Conservation (phyloP, 73 alveolate genomes). For the Paramecium primaurelia region DNA sequence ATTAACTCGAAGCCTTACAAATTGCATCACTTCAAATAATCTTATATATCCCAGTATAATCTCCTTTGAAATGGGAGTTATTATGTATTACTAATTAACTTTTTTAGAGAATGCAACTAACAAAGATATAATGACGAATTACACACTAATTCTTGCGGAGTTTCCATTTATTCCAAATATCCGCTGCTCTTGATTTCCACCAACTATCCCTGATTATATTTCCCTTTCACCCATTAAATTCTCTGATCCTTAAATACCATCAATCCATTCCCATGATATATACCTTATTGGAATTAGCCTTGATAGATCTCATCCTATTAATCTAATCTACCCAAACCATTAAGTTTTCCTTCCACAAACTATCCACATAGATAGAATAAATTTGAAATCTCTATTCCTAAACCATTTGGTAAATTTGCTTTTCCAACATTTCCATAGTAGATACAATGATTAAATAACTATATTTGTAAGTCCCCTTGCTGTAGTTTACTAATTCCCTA, state of each 20-base stretch:
- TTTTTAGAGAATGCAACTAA: neutral
- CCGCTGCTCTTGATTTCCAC: neutral
- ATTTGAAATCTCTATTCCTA: neutral
- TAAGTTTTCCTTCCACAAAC: neutral
- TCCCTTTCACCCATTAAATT: neutral
- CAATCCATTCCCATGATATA: neutral
- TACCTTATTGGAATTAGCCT: neutral
- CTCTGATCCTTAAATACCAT: neutral
- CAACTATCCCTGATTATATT: neutral
- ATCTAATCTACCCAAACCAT: neutral
- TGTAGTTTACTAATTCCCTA: neutral
- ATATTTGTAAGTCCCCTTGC: neutral
- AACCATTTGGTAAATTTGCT: neutral
- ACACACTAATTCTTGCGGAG: conserved; percentile 11
- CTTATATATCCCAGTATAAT: neutral
- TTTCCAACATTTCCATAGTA: neutral
- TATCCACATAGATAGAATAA: neutral
- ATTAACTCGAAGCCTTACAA: neutral
- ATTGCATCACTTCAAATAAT: neutral
- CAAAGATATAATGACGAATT: neutral
- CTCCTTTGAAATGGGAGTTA: neutral
- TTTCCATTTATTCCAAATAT: neutral
- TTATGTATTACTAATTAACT: neutral
- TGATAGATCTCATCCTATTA: neutral
- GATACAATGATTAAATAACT: neutral